Evolutionary conservation across 805 yeast species (phyloP), one percentile per base, ranked within the genome.

Genomic region (Blastobotrys americana): DNA sequence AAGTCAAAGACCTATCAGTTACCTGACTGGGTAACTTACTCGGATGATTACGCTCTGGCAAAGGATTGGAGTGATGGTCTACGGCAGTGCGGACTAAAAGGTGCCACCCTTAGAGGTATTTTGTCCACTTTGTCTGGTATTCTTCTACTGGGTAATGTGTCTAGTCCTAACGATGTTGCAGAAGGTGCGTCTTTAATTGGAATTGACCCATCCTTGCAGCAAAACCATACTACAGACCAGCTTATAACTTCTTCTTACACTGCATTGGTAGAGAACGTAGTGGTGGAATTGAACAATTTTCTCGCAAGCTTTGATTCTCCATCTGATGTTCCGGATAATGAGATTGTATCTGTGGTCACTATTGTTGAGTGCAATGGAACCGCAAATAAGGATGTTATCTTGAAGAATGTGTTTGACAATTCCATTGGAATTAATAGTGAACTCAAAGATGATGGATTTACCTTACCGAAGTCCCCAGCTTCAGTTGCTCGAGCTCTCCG

Each of bases 131-230:
- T 67, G 8, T 63, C 68, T 20, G 72, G 72, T 13, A 63, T 67
- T 40, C 54, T 67, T 21, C 55, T 67, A 9, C 50, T 67, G 13
- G 68, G 68, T 8, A 65, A 67, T 46, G 49, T 48, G 19, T 44
- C 45, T 34, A 48, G 54, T 18, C 52, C 51, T 5, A 55, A 54
- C 35, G 71, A 66, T 39, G 46, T 57, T 1, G 65, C 66, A n/a
- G 70, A 65, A 22, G 72, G 71, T 18, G 70, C 71, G 0, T 54
- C 67, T 3, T 51, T 68, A 10, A 55, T 67, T 25, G 70, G 71
- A 19, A 56, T 67, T 8, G 63, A 63, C 37, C 66, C 64, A 2
- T 39, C 37, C 9, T 42, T 48, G 5, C 59, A 55, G 27, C 44
- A 55, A 4, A 46, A 51, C 21, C 54, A 59, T 34, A 49, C 61